Evolutionary conservation across 2,329 filamentous ascomycete species (phyloP).

Genomic region (Colletotrichum tanaceti): DNA sequence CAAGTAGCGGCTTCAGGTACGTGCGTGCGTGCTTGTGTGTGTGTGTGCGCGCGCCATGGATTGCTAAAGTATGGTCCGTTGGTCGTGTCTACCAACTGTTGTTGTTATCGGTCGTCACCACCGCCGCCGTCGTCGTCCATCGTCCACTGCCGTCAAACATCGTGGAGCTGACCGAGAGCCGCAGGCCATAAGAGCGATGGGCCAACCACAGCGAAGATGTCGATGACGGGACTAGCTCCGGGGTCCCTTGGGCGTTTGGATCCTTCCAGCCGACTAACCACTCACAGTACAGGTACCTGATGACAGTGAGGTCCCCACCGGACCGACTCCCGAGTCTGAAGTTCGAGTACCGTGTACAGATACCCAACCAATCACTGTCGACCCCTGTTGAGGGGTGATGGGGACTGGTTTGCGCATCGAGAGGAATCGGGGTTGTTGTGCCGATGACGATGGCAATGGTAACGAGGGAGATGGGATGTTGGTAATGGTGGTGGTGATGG

Average conservation of each 20-base stretch:
- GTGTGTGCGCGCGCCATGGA: constrained; percentile 1
- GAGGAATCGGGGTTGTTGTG: constrained; percentile 12
- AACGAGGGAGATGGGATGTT: neutral
- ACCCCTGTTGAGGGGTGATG: constrained; percentile 13
- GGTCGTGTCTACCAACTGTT: neutral
- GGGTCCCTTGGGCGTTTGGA: neutral
- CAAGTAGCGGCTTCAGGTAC: neutral
- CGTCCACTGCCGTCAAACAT: too few species aligned
- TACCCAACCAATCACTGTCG: too few species aligned
- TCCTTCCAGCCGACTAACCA: neutral
- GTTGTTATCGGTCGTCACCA: too few species aligned
- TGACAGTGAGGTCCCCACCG: constrained; percentile 5
- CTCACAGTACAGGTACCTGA: too few species aligned
- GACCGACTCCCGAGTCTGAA: neutral
- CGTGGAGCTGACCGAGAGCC: too few species aligned
- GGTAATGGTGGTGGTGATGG: neutral
- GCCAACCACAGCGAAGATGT: constrained; percentile 20
- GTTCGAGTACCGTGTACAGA: too few species aligned
- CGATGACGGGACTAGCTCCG: constrained; percentile 38
- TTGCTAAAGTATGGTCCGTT: too few species aligned
- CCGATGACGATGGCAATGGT: neutral
- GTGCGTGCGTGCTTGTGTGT: neutral
- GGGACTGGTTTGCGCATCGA: constrained; percentile 17
- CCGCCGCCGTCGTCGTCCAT: too few species aligned
- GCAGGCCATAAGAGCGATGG: neutral